Evolutionary conservation across 176 grass and related monocot genomes (phyloP).

Genomic region (Rhynchospora breviuscula): DNA sequence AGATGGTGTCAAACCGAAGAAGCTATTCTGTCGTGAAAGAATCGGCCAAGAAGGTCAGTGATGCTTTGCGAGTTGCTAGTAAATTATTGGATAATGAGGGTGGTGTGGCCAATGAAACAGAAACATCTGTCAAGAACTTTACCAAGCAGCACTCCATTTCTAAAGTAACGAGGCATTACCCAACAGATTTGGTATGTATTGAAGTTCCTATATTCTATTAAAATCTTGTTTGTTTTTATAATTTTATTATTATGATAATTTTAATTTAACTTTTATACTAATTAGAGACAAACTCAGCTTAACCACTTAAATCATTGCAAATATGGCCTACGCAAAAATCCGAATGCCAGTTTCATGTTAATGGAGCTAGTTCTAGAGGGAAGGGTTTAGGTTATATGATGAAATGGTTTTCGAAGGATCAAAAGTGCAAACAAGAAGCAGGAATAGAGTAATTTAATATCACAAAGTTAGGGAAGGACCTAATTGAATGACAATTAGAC

Average conservation of each 20-base stretch:
- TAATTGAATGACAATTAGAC: neutral
- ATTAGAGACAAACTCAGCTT: neutral
- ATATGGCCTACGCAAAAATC: neutral
- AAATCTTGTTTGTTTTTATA: neutral
- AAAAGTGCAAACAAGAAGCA: neutral
- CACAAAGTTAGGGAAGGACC: neutral
- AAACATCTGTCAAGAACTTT: conserved; percentile 42
- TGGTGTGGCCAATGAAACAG: conserved; percentile 23
- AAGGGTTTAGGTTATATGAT: neutral
- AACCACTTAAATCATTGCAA: neutral
- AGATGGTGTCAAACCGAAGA: conserved; percentile 26
- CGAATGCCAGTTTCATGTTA: neutral
- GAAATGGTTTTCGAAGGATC: neutral
- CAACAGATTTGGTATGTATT: conserved; percentile 57
- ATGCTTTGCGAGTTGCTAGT: conserved; percentile 18
- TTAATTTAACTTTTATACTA: neutral
- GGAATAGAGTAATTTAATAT: neutral
- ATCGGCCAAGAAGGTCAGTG: conserved; percentile 36
- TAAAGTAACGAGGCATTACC: conserved; percentile 47
- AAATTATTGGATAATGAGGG: conserved; percentile 31
- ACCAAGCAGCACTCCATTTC: conserved; percentile 39
- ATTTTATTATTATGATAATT: neutral
- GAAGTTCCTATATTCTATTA: conserved; percentile 4
- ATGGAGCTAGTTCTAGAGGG: neutral
- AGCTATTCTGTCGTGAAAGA: neutral